Base-by-base conservation (phyloP, 2,329 filamentous ascomycete species). In the Didymellaceae sp. region DNA sequence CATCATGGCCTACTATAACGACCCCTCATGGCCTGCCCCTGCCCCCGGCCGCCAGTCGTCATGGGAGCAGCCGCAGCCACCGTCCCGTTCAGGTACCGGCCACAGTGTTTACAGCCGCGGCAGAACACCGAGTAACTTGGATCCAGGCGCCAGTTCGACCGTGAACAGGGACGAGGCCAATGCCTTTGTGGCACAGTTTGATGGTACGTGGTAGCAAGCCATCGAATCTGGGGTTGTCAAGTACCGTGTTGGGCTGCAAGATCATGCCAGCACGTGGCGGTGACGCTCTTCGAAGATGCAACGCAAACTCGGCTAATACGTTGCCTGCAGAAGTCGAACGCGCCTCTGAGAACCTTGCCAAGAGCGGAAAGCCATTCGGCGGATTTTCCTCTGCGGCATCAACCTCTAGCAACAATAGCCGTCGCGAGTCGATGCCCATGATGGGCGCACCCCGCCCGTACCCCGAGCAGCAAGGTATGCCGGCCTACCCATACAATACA, bases 341-440 rank as follows among this genome's bases (percentile, higher is more conserved):
- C 72, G 93, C 93, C 63, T 86, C 93, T 68, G 94, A 97, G 70
- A 97, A 97, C 75, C 84, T 99, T 54, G 84, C 93, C 69, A 97
- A 97, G 83, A 96, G 92, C 74, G 92, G 92, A 68, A 97, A 97
- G 81, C 87, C 92, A 78, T 94, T 93, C 76, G 85, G 69, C 20
- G 62, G 61, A 32, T 67, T 63, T 14, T 63, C 66, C 32, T 57
- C 61, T 9, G 22, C 35, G 13, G 52, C 56, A 1, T 58, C 66
- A 51, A 60, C 61, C 62, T 57, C 82, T 68, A 77, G 69, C 31
- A 17, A 2, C 80, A 55, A 80, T 68, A 83, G 80, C 67, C 90
- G 94, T 75, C 89, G 92, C 82, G 90, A 96, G 78, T 96, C 86
- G 52, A 82, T 87, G 82, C 83, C 84, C 61, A 78, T 85, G 73